These are phyloP conservation scores for Aaosphaeria pasadenensis DNA, from an alignment of 2,329 filamentous ascomycete species.

Conservation along the genomic window DNA sequence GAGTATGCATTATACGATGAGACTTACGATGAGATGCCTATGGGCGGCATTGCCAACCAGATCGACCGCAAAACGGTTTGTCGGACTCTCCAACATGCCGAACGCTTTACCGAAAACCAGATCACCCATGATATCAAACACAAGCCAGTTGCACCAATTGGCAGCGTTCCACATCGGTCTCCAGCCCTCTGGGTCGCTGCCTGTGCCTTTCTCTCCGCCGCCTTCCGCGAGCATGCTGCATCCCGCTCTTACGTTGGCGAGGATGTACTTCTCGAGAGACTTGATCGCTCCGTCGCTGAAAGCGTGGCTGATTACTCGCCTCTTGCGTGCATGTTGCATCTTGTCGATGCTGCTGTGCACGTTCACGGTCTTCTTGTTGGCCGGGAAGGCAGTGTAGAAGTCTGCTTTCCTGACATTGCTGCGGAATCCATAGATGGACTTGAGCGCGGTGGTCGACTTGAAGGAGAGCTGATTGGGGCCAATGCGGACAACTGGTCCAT, in stretches of 20 bases:
- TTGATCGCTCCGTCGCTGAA: constrained; percentile 47
- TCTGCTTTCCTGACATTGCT: constrained; percentile 49
- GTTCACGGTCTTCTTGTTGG: constrained; percentile 40
- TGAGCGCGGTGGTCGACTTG: constrained; percentile 60
- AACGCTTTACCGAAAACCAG: constrained; percentile 46
- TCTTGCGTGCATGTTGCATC: constrained; percentile 45
- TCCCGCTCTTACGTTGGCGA: constrained; percentile 42
- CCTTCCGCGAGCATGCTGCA: constrained; percentile 32
- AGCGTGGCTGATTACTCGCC: constrained; percentile 46
- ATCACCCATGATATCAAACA: constrained; percentile 53
- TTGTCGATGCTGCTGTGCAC: constrained; percentile 48
- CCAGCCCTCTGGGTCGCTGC: constrained; percentile 36
- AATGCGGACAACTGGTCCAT: constrained; percentile 71
- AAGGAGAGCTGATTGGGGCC: constrained; percentile 76
- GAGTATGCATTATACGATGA: background rate
- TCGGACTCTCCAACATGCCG: constrained; percentile 40
- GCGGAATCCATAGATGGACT: constrained; percentile 49
- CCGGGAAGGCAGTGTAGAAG: constrained; percentile 48
- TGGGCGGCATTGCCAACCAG: constrained; percentile 45
- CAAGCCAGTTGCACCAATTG: constrained; percentile 44
- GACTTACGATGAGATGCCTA: constrained; percentile 43
- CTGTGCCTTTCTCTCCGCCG: constrained; percentile 4
- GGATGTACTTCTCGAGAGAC: constrained; percentile 45
- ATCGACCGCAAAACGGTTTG: constrained; percentile 41
- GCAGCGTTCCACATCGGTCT: constrained; percentile 43